Conservation (phyloP, 306 rosid genomes). For the Prunus mongolica region DNA sequence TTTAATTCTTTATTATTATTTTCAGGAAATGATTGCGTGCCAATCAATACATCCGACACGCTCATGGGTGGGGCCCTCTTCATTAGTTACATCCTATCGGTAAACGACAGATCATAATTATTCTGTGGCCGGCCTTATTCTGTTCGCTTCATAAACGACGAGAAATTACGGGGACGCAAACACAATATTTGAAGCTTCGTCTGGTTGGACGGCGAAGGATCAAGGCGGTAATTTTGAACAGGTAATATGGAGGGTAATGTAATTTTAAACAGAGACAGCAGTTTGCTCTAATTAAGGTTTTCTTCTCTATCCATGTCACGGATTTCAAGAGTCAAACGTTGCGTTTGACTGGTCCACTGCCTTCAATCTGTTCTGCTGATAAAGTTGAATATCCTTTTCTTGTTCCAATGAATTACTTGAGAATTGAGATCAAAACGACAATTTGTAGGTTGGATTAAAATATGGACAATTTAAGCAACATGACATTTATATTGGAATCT, state of each 20-base stretch:
- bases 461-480: not conserved
- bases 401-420: too few species aligned
- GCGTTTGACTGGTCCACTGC: conserved; percentile 2
- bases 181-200: not conserved
- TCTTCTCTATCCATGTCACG: not conserved
- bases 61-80: not conserved
- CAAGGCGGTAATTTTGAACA: not conserved
- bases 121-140: too few species aligned
- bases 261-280: not conserved
- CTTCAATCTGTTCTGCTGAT: not conserved
- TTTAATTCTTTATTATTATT: not conserved
- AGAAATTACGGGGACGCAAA: not conserved
- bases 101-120: not conserved
- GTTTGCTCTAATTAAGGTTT: not conserved
- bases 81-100: not conserved
- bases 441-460: not conserved
- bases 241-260: not conserved
- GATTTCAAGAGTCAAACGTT: not conserved
- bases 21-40: not conserved
- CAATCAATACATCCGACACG: not conserved
- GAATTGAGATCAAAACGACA: too few species aligned
- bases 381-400: not conserved
- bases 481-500: not conserved
- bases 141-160: not conserved
- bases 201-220: too few species aligned